These are phyloP conservation scores for Pseudoperonospora humuli DNA, from an alignment of 352 stramenopile species.

Conservation along the genomic window DNA sequence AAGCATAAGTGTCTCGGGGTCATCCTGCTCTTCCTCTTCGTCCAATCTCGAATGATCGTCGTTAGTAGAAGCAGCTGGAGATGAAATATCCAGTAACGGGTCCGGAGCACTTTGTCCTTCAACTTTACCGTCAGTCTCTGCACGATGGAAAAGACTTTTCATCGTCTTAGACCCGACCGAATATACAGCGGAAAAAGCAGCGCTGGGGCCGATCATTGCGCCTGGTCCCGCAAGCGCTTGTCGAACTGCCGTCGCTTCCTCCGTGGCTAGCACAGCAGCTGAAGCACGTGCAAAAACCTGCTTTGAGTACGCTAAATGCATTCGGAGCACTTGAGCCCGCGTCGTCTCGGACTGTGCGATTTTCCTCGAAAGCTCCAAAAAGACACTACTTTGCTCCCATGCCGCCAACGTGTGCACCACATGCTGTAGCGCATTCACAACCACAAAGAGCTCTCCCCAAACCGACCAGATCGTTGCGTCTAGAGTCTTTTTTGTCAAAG, in stretches of 20 bases:
- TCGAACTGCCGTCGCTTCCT: constrained; percentile 63
- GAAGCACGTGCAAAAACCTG: constrained; percentile 44
- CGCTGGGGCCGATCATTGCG: constrained; percentile 60
- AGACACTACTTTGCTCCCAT: constrained; percentile 65
- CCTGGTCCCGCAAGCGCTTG: constrained; percentile 60
- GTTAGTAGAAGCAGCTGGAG: constrained; percentile 8
- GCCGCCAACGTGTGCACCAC: constrained; percentile 28
- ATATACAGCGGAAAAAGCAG: constrained; percentile 61
- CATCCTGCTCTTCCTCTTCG: constrained; percentile 19
- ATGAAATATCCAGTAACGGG: constrained; percentile 9
- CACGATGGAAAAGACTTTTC: constrained; percentile 49
- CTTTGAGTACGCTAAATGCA: constrained; percentile 54
- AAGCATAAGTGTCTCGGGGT: constrained; percentile 50
- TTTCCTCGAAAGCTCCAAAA: constrained; percentile 57
- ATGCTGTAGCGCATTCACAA: constrained; percentile 45
- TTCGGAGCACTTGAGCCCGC: constrained; percentile 43
- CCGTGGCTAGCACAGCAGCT: constrained; percentile 43
- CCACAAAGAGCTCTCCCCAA: constrained; percentile 32
- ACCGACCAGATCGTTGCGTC: background rate
- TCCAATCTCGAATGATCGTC: constrained; percentile 7
- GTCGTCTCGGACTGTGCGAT: constrained; percentile 48
- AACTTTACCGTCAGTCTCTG: constrained; percentile 17
- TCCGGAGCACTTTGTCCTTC: background rate
- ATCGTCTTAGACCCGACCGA: constrained; percentile 69
- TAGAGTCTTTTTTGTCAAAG: constrained; percentile 8